Evolutionary conservation across 495 filamentous ascomycete genomes (phyloP).

Genomic region (Neurospora terricola): DNA sequence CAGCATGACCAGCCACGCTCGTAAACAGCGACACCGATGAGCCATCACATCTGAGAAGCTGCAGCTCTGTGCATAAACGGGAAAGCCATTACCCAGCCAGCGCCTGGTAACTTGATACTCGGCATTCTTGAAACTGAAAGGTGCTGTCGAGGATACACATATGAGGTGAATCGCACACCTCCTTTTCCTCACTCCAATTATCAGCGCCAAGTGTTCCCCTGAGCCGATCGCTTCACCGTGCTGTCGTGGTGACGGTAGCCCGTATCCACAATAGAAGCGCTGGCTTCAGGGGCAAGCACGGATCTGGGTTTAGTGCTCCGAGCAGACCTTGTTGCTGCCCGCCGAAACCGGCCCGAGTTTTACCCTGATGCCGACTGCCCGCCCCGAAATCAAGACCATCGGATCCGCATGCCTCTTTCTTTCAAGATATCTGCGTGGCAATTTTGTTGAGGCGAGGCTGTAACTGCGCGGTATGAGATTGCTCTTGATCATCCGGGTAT

Average conservation of each 20-base stretch:
- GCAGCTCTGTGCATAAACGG: background rate
- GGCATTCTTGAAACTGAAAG: background rate
- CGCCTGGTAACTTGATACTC: background rate
- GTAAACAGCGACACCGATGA: background rate
- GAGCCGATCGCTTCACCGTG: background rate
- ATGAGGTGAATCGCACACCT: background rate
- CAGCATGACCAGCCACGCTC: background rate
- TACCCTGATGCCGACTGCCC: background rate
- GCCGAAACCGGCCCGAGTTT: background rate
- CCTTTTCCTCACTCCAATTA: background rate
- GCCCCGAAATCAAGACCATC: background rate
- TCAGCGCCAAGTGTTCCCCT: background rate
- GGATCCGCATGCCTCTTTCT: background rate
- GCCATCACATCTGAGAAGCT: background rate
- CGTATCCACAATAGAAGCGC: background rate
- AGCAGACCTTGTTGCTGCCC: background rate
- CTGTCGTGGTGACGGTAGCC: background rate
- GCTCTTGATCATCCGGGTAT: constrained; percentile 28
- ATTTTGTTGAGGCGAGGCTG: constrained; percentile 24
- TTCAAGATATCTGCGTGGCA: constrained; percentile 9
- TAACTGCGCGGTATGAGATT: constrained; percentile 17
- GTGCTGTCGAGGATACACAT: background rate
- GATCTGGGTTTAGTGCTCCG: background rate
- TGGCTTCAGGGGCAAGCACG: background rate
- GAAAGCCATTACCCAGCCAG: background rate